Evolutionary conservation across 345 rosid genomes (phyloP).

Genomic region (Geranium brycei): DNA sequence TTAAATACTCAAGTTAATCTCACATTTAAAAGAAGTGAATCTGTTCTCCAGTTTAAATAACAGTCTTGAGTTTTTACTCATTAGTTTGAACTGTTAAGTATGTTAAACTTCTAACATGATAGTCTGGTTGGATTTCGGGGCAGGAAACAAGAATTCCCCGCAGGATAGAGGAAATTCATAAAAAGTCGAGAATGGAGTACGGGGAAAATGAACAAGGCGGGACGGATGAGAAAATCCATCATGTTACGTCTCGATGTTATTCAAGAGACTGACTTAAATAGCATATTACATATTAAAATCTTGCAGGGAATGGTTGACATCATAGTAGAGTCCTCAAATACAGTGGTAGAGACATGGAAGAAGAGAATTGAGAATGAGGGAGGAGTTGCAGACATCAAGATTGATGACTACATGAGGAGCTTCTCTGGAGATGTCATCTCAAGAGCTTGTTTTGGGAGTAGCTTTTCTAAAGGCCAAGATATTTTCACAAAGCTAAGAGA

Average conservation of each 20-base stretch:
- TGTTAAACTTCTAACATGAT: neutral
- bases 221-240: too few relatives aligned
- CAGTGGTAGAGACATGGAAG: slow-evolving; percentile 25
- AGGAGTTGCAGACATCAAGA: slow-evolving; percentile 22
- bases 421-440: slow-evolving; percentile 45
- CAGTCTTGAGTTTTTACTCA: neutral
- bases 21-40: too few relatives aligned
- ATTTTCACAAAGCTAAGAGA: slow-evolving; percentile 26
- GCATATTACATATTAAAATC: neutral
- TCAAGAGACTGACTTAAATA: neutral
- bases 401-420: slow-evolving; percentile 22
- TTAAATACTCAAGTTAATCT: too few relatives aligned
- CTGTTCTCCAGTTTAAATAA: too few relatives aligned
- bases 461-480: slow-evolving; percentile 20
- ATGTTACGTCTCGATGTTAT: neutral
- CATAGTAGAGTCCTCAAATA: slow-evolving; percentile 20
- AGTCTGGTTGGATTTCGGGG: too few relatives aligned
- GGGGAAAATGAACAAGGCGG: too few relatives aligned
- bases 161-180: too few relatives aligned
- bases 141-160: too few relatives aligned
- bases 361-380: slow-evolving; percentile 13
- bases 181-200: too few relatives aligned
- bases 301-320: slow-evolving; percentile 24
- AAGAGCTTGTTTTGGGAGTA: slow-evolving; percentile 39
- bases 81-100: neutral